Evolutionary conservation across 495 filamentous ascomycete genomes (phyloP), one percentile per base, ranked within the genome.

Genomic region (Neurospora pannonica): DNA sequence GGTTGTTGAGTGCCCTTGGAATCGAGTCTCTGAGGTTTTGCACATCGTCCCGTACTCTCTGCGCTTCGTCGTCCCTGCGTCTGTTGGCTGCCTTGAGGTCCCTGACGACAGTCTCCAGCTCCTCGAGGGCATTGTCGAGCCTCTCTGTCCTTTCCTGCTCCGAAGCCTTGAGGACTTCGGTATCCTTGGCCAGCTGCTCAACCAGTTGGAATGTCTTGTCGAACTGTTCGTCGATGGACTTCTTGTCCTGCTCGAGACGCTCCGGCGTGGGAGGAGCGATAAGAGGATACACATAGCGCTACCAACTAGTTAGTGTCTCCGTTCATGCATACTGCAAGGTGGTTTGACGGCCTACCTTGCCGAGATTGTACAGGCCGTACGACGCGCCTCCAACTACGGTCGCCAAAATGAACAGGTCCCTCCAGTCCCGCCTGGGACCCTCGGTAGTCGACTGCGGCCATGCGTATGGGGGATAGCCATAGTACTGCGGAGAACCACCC

Each of bases 401-500:
- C 10, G 95, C 94, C 93, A 97, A 94, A 77, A 98, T 97, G 80
- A 98, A 99, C 92, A 93, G 98, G 78, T 99, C 96, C 70, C 96
- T 88, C 96, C 96, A 99, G 81, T 99, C 96, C 75, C 96, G 88
- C 78, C 89, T 90, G 8, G 96, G 93, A 73, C 88, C 87, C 71
- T 91, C 90, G 21, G 90, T 87, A 71, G 89, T 89, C 73, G 91
- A 91, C 81, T 82, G 83, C 75, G 82, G 84, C 85, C 85, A 87
- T 76, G 82, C 85, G 84, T 94, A 97, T 80, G 89, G 90, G 70
- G 85, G 85, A 78, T 83, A 84, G 17, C 89, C 90, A 86, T 95
- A 94, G 81, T 90, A 92, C 42, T 86, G 86, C n/a, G 86, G 82
- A 74, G 88, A 85, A 24, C 75, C 77, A n/a, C 74, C 75, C 46